phyloP scores from a whole-genome alignment of 768 basidiomycete genomes.

The Serendipita sp. region DNA sequence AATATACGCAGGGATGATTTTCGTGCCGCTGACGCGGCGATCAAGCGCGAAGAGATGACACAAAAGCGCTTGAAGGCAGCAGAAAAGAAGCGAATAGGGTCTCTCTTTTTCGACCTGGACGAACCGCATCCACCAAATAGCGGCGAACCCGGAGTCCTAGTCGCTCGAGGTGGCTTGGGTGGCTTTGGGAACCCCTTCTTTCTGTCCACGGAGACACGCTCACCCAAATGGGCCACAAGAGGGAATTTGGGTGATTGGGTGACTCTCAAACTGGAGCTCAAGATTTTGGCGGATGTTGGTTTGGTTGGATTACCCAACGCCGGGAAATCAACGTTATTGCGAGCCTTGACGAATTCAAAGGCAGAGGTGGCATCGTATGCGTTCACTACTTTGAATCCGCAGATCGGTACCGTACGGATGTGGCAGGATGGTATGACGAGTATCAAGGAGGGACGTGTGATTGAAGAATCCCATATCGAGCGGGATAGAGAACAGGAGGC shows the following conservation, averaged over 20 bases:
- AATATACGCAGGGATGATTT: constrained; percentile 53
- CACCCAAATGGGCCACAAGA: constrained; percentile 75
- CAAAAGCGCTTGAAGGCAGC: constrained; percentile 33
- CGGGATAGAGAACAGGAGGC: constrained; percentile 9
- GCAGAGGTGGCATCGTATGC: constrained; percentile 81
- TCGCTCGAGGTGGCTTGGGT: constrained; percentile 63
- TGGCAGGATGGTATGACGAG: constrained; percentile 58
- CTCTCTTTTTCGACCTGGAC: constrained; percentile 49
- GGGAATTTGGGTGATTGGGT: constrained; percentile 63
- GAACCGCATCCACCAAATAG: constrained; percentile 21
- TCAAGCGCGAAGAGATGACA: constrained; percentile 45
- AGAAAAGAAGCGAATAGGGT: constrained; percentile 26
- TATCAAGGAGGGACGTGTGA: constrained; percentile 28
- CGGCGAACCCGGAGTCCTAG: constrained; percentile 28
- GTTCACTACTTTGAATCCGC: constrained; percentile 91
- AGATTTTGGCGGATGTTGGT: constrained; percentile 87
- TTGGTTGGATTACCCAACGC: constrained; percentile 94
- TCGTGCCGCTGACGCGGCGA: constrained; percentile 47
- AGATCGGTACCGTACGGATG: constrained; percentile 79
- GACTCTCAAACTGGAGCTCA: constrained; percentile 80
- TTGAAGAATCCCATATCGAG: constrained; percentile 14
- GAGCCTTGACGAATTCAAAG: constrained; percentile 75
- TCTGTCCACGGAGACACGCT: constrained; percentile 39
- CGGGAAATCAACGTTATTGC: constrained; percentile 80
- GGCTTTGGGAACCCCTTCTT: constrained; percentile 88